phyloP scores from a whole-genome alignment of 2,329 filamentous ascomycete species.

The Ceratocystis alfenasii region DNA sequence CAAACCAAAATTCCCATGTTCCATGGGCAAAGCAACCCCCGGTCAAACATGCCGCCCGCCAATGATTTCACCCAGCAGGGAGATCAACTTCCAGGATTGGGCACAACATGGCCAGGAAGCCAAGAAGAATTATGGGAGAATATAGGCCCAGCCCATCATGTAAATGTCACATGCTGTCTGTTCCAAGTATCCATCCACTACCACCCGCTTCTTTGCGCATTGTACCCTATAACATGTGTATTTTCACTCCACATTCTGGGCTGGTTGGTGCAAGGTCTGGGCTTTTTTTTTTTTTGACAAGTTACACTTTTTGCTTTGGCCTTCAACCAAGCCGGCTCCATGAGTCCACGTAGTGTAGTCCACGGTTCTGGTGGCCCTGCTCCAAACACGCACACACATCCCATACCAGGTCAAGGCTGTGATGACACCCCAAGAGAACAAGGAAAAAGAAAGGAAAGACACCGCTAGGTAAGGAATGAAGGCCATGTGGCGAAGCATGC shows the following conservation, averaged over 20 bases:
- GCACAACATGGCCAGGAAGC: not conserved
- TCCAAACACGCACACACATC: not conserved
- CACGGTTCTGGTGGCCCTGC: too few species aligned
- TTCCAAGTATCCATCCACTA: not conserved
- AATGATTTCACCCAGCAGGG: not conserved
- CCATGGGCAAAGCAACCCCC: not conserved
- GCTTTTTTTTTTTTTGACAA: not conserved
- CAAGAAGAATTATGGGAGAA: not conserved
- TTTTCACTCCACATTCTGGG: not conserved
- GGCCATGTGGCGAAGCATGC: slow-evolving; percentile 1
- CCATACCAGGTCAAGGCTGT: too few species aligned
- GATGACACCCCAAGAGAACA: not conserved
- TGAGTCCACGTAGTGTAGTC: too few species aligned
- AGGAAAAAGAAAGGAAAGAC: not conserved
- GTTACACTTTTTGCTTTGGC: not conserved
- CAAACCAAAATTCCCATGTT: not conserved
- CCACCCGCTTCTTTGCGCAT: not conserved
- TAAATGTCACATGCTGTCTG: not conserved
- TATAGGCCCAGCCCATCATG: not conserved
- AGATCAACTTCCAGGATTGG: not conserved
- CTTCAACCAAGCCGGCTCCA: not conserved
- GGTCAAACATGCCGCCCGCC: not conserved
- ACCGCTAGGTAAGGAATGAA: not conserved
- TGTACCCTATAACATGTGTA: too few species aligned
- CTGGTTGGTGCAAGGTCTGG: not conserved